phyloP scores from a whole-genome alignment of 345 rosid species.

The Eucalyptus regnans region DNA sequence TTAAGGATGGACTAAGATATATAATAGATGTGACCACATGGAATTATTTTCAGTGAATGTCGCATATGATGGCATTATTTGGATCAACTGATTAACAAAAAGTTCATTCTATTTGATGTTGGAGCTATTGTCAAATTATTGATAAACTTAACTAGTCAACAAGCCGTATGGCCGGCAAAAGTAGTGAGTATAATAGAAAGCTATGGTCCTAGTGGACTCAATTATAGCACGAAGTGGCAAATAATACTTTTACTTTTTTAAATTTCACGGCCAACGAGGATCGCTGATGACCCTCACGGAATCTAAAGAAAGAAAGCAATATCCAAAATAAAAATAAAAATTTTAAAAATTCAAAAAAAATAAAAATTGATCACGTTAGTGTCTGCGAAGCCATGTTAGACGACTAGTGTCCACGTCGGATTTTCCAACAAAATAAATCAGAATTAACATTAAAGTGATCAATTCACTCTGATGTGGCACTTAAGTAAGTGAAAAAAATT shows the following conservation, averaged over 20 bases:
- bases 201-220: not conserved
- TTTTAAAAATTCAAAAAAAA: no score
- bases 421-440: no score
- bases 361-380: no score
- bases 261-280: not conserved
- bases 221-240: not conserved
- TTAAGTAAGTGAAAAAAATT: no score
- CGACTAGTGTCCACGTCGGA: accelerated
- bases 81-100: no score
- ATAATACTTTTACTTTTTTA: not conserved
- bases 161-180: not conserved
- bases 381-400: accelerated
- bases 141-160: not conserved
- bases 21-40: not conserved
- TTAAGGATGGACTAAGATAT: not conserved
- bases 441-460: no score
- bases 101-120: not conserved
- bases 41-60: not conserved
- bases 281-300: not conserved
- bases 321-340: no score
- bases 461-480: no score
- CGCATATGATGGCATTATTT: no score
- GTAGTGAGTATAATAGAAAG: not conserved
- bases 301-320: no score
- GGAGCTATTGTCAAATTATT: not conserved